Percentiles rank a stretch among this genome's conserved stretches.
phyloP scores from a whole-genome alignment of 768 basidiomycete genomes.

The Chiua virens region DNA sequence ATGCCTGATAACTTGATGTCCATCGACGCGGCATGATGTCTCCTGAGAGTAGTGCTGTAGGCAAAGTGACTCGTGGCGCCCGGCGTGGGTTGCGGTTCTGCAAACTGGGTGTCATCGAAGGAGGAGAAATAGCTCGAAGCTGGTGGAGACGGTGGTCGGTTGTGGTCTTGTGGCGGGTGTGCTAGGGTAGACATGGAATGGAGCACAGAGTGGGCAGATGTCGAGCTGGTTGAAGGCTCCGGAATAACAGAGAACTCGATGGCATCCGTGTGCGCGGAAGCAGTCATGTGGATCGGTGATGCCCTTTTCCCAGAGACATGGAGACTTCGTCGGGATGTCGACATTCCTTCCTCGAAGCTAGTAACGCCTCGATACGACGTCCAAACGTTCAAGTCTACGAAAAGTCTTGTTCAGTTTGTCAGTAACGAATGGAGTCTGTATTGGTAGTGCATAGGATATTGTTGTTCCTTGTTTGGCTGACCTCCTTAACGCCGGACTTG shows the following conservation, averaged over 20 bases:
- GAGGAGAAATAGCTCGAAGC: slow-evolving; percentile 79
- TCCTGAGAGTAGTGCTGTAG: slow-evolving; percentile 75
- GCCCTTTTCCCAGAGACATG: slow-evolving; percentile 19
- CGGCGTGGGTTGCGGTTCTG: slow-evolving; percentile 56
- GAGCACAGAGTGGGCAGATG: slow-evolving; percentile 21
- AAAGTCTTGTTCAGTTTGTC: not conserved
- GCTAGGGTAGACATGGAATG: slow-evolving; percentile 11
- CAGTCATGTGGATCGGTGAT: slow-evolving; percentile 9
- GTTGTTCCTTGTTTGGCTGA: slow-evolving; percentile 12
- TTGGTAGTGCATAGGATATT: too few relatives aligned
- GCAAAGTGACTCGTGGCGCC: slow-evolving; percentile 76
- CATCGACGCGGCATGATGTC: slow-evolving; percentile 54
- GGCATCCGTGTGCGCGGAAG: slow-evolving; percentile 1
- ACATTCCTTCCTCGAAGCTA: slow-evolving; percentile 18
- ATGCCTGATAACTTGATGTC: slow-evolving; percentile 36
- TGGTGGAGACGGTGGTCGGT: slow-evolving; percentile 59
- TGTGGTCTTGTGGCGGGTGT: slow-evolving; percentile 13
- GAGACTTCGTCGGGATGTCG: slow-evolving; percentile 27
- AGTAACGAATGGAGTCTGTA: not conserved
- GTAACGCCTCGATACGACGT: not conserved
- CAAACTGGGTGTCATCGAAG: slow-evolving; percentile 46
- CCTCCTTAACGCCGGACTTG: slow-evolving; percentile 2
- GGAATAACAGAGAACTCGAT: slow-evolving; percentile 16
- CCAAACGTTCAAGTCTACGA: not conserved
- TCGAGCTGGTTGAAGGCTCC: slow-evolving; percentile 20